Evolutionary conservation across 2,329 filamentous ascomycete species (phyloP), one percentile per base, ranked within the genome.

Genomic region (Sclerotinia borealis): DNA sequence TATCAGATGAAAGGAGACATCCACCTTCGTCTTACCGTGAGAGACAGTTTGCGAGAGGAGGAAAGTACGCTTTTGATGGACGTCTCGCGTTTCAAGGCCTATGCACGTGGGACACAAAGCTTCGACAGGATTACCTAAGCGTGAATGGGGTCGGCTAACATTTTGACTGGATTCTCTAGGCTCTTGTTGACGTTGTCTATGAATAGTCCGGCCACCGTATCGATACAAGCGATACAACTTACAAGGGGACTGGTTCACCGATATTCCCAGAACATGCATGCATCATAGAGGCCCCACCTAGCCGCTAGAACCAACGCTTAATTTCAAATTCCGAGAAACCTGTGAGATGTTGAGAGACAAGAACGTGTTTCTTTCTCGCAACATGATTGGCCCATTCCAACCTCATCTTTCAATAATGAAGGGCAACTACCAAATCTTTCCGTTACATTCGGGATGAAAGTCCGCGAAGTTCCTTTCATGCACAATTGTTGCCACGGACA

Each of bases 251-350:
- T n/a, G 29, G 39, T n/a, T 58, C 54, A 58, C 54, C 54, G 54
- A 58, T 36, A 45, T 58, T 58, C 54, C 54, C 39, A 43, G 39
- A 31, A 43, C 37, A 13, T 41, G 37, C 37, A 31, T 43, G 8
- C 6, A 51, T 34, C 19, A n/a, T 31, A n/a, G 29, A 45, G 39
- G 15, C 29, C 54, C 54, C 39, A 58, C 54, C 29, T 8, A 19
- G 19, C 54, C 54, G 54, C 41, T 58, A 45, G 39, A 45, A 29
- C 54, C 54, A 56, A 56, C 52, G 54, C 54, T 58, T 45, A 58
- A 45, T 25, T 25, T 41, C 41, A 45, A 17, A 45, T 0, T 36
- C 39, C 39, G 13, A 45, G 19, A 56, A 36, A 17, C 39, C 39
- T 47, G 54, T 34, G 54, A 58, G 29, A 45, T 15, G 11, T 58